These are phyloP conservation scores for Hygrocybe punicea DNA, from an alignment of 768 basidiomycete species.

Conservation along the genomic window DNA sequence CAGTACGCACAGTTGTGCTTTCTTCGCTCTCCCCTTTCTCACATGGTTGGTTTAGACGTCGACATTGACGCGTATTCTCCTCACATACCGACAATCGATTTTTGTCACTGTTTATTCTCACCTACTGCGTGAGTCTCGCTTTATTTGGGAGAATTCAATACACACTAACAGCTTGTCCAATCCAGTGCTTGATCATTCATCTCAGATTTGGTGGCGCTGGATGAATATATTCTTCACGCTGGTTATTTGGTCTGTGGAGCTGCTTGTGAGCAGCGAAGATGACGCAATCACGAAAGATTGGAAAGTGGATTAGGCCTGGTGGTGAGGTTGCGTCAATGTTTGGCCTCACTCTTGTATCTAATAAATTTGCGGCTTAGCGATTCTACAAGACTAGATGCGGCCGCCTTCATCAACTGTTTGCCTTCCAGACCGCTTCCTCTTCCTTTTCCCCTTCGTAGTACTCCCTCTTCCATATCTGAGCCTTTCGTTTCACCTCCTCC, in stretches of 20 bases:
- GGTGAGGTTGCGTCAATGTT: neutral
- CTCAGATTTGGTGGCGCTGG: conserved; percentile 95
- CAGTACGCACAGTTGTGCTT: conserved; percentile 44
- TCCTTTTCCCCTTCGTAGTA: conserved; percentile 72
- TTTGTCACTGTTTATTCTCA: conserved; percentile 88
- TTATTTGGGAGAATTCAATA: neutral
- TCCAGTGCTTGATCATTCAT: conserved; percentile 79
- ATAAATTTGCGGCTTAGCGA: neutral
- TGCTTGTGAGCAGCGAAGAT: conserved; percentile 74
- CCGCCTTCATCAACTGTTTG: conserved; percentile 41
- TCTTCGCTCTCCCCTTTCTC: neutral
- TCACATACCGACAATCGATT: conserved; percentile 81
- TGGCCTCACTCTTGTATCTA: neutral
- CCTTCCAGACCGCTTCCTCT: conserved; percentile 66
- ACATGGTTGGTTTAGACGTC: conserved; percentile 53
- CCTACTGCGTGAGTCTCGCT: conserved; percentile 59
- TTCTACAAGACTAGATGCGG: no score
- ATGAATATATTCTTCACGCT: conserved; percentile 86
- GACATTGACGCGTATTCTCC: conserved; percentile 63
- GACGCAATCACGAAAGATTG: conserved; percentile 63
- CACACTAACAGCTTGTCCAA: neutral
- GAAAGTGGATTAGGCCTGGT: conserved; percentile 61
- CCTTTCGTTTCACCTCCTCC: conserved; percentile 80
- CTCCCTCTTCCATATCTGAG: conserved; percentile 90
- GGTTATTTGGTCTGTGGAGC: conserved; percentile 77